Base-by-base conservation (phyloP, 164 flowering plant species). In the Aristolochia contorta region DNA sequence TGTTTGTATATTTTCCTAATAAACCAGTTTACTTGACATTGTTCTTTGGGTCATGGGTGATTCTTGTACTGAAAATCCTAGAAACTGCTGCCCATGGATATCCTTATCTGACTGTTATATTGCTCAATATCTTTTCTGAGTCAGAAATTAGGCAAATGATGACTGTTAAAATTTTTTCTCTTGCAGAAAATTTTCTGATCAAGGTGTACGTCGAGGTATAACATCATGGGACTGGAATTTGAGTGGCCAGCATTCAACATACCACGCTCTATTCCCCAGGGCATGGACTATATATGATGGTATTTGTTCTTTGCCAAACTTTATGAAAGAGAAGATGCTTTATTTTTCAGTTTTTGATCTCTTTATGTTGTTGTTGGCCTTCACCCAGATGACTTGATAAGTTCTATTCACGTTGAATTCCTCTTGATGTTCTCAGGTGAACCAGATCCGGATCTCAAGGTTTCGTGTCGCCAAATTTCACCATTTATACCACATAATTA, bases 241-340 rank as follows among this genome's bases (percentile, higher is more conserved):
- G 71, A 76, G 72, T 79, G 99, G 99, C 53, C 96, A 94, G 78
- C 95, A 85, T 75, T 91, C 99, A 16, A 87, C 99, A 50, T 94
- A 94, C 66, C 99, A 94, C 80, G 97, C 97, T 48, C 61, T 94
- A 41, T 94, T 94, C 76, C 99, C 99, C 19, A 78, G 99, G 78
- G 95, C 97, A 22, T 94, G 99, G 99, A 94, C 97, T 24, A 72
- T 93, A 61, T 90, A 91, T 77, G 97, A 91, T 81, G 97, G 97
- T 91, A 79, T 20, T 24, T 14, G 32, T 24, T 54, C 45, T 15
- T 8, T 25, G 18, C 1, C 25, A 27, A 18, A 16, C 6, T 49
- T n/a, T 33, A 32, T 54, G 10, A 37, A 37, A 4, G 7, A 37
- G 10, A 37, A 37, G 5, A 8, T 1, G 7, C 43, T 37, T 37